Percentiles rank a stretch among this genome's conserved stretches.
Evolutionary conservation across 1,284 basidiomycete species (phyloP).

Genomic region (Trametes polyzona): DNA sequence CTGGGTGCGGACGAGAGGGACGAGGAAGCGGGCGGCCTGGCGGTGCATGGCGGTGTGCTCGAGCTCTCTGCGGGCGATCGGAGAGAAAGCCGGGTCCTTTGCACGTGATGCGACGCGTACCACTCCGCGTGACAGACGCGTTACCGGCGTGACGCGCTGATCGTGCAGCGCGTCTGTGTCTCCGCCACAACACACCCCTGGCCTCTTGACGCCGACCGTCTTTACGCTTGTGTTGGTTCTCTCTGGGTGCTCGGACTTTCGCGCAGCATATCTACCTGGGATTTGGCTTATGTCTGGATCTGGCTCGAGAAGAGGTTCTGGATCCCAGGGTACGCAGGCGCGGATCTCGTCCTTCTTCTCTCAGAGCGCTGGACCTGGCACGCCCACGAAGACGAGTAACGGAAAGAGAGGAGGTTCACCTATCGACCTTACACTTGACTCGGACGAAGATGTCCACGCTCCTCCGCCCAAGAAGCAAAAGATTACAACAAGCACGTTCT

Average conservation of each 20-base stretch:
- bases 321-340: conserved; percentile 28
- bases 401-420: conserved; percentile 38
- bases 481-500: conserved; percentile 25
- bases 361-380: conserved; percentile 30
- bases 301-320: not conserved
- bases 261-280: no score
- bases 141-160: conserved; percentile 13
- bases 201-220: not conserved
- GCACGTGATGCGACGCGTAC: conserved; percentile 14
- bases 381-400: conserved; percentile 27
- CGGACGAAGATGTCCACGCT: conserved; percentile 36
- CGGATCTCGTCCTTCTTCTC: conserved; percentile 64
- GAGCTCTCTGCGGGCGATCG: no score
- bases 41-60: conserved; percentile 23
- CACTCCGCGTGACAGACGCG: conserved; percentile 8
- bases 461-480: conserved; percentile 43
- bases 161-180: conserved; percentile 3
- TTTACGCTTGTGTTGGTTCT: not conserved
- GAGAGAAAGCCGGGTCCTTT: conserved; percentile 1
- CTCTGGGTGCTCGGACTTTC: not conserved
- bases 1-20: conserved; percentile 11
- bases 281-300: conserved; percentile 2
- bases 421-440: conserved; percentile 59
- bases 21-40: conserved; percentile 18
- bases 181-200: conserved; percentile 1